Base-by-base conservation (phyloP, 2,329 filamentous ascomycete genomes). In the Thermomyces lanuginosus region DNA sequence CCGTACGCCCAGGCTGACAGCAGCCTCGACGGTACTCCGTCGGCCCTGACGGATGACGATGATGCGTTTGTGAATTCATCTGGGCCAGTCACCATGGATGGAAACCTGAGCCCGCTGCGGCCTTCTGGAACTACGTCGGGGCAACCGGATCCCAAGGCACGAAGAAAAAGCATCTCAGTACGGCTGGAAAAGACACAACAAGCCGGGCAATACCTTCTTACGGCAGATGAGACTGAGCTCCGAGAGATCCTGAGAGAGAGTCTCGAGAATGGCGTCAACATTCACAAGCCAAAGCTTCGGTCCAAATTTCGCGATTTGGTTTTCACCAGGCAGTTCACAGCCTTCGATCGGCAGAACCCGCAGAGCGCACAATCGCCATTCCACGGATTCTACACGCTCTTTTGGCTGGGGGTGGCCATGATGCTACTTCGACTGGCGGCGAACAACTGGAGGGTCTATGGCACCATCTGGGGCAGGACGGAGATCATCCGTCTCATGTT, bases 351-450 rank as follows among this genome's bases (percentile, higher is more conserved):
- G 7, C 71, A 78, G 36, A 83, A 82, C 42, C 61, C 64, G 4
- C 55, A 56, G 1, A 66, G 69, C 2, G 63, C 66, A 3, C 70
- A 73, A 24, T 80, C 72, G 21, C 72, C 73, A 0, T 84, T 83
- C 40, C 70, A 77, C 44, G 79, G 79, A 16, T 84, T 84, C 55
- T 83, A 79, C 42, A 78, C 73, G 0, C 57, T 86, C 0, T 82
- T 82, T 48, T 84, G 79, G 46, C 30, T 40, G 4, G 63, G 64
- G 6, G 70, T 81, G 35, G 63, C 66, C 5, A 46, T 83, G 22
- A 64, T 76, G 38, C 65, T 82, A 31, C 42, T 76, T 17, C 72
- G 72, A 43, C 70, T 79, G 24, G 73, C 65, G 0, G 67, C 69
- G 16, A 61, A 69, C 21, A 84, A 83, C 42, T 82, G 71, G 62